Evolutionary conservation across 345 rosid species (phyloP), one percentile per base, ranked within the genome.

Genomic region (Psidium friedrichsthalianum): DNA sequence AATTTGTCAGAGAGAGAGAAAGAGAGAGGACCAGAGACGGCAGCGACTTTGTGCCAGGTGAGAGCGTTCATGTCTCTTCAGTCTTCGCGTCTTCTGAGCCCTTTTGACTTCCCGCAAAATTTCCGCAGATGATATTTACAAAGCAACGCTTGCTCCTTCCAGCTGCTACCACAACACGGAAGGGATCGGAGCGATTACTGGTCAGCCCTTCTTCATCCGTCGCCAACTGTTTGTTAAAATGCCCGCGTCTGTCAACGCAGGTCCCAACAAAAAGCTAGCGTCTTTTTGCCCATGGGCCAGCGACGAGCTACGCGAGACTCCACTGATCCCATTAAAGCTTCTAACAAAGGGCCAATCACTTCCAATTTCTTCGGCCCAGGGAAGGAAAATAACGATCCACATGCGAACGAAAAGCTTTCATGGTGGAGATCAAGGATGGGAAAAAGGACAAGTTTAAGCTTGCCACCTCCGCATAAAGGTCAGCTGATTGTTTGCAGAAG

Each of bases 31-130:
- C 99, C 98, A 15, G 98, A 96, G 81, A 96, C 52, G 24, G 96
- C 98, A 54, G 98, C 98, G 59, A 97, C 90, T 89, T 95, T 97
- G 94, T 95, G 99, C 99, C 98, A 95, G 11, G 90, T 84, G 58
- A 56, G 57, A 89, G 94, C 93, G 89, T 93, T 85, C 99, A 97
- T 95, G 76, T n/a, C 18, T 51, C 83, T 11, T 32, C 16, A 11
- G 42, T 82, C 55, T 86, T 59, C 27, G 55, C 56, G 61, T 59
- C 49, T 11, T 58, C 27, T 5, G 11, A n/a, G 81, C 25, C 44
- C 81, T 25, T 42, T 56, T 49, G 84, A 81, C 84, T 81, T 8
- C 74, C 84, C 49, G 51, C 78, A 59, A 57, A 53, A 76, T 12
- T 64, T 6, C 53, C 7, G 56, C 54, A n/a, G 84, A 82, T 53